phyloP scores from a whole-genome alignment of 495 filamentous ascomycete genomes.

The Penicillium atrosanguineum region DNA sequence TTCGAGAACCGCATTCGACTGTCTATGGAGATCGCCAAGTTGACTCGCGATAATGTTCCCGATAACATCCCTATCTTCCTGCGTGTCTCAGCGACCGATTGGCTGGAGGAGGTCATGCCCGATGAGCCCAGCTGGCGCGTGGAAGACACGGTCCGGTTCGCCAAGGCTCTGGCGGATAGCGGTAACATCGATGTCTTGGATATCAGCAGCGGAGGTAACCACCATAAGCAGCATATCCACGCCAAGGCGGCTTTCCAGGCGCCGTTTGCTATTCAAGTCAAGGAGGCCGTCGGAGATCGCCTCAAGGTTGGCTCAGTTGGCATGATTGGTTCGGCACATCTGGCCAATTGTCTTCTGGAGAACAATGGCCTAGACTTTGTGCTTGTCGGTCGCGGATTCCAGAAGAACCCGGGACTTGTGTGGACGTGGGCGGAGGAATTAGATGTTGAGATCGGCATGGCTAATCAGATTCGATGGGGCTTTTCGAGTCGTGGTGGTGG shows the following conservation, averaged over 20 bases:
- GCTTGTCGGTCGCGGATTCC: slow-evolving; percentile 62
- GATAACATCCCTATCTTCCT: slow-evolving; percentile 64
- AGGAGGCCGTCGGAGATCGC: slow-evolving; percentile 58
- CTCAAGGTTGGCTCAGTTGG: slow-evolving; percentile 60
- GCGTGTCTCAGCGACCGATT: slow-evolving; percentile 58
- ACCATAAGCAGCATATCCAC: slow-evolving; percentile 54
- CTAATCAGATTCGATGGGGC: slow-evolving; percentile 68
- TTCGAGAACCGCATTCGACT: slow-evolving; percentile 62
- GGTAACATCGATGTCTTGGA: slow-evolving; percentile 63
- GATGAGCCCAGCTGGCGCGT: slow-evolving; percentile 54
- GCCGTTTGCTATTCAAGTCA: slow-evolving; percentile 56
- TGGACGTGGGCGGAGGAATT: slow-evolving; percentile 70
- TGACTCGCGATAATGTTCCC: slow-evolving; percentile 53
- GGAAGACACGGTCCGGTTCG: slow-evolving; percentile 55
- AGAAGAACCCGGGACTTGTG: slow-evolving; percentile 66
- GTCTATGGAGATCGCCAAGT: slow-evolving; percentile 54
- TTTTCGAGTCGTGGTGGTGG: slow-evolving; percentile 27
- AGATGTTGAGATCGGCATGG: slow-evolving; percentile 57
- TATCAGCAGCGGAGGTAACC: slow-evolving; percentile 59
- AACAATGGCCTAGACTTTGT: slow-evolving; percentile 57
- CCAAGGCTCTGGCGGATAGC: slow-evolving; percentile 46
- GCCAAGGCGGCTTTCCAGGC: slow-evolving; percentile 60
- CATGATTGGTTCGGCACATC: slow-evolving; percentile 53
- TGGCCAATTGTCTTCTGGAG: slow-evolving; percentile 55
- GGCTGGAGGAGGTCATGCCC: slow-evolving; percentile 48